A percentile compares a stretch with the other conserved stretches of the same genome.
These are phyloP conservation scores for Pyronema domesticum DNA, from an alignment of 495 filamentous ascomycete genomes.

Conservation along the genomic window DNA sequence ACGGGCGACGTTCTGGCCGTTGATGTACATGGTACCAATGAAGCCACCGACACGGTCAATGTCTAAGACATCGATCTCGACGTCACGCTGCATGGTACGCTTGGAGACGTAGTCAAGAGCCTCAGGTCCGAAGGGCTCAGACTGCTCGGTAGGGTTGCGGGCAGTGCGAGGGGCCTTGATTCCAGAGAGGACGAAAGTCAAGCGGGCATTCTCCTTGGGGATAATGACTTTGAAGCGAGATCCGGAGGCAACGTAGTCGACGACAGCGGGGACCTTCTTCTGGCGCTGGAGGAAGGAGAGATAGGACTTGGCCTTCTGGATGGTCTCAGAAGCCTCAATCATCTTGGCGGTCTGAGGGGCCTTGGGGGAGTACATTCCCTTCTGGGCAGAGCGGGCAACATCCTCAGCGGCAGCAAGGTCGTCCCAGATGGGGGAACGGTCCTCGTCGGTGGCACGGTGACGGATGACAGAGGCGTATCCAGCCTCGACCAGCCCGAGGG, in stretches of 20 bases:
- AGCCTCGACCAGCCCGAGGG: conserved; percentile 66
- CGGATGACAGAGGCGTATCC: conserved; percentile 86
- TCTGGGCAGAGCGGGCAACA: conserved; percentile 52
- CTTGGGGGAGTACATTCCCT: conserved; percentile 89
- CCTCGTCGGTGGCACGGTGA: conserved; percentile 79
- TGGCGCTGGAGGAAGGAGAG: conserved; percentile 70
- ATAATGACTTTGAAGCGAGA: conserved; percentile 87
- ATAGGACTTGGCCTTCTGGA: conserved; percentile 90
- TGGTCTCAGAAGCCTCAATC: conserved; percentile 73
- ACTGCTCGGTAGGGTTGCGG: conserved; percentile 57
- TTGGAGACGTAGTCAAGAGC: conserved; percentile 77
- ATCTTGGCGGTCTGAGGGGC: conserved; percentile 59
- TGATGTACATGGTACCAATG: conserved; percentile 84
- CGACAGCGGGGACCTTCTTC: conserved; percentile 79
- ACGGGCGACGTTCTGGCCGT: conserved; percentile 93
- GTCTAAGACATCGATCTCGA: conserved; percentile 88
- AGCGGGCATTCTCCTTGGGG: conserved; percentile 79
- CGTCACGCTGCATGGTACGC: conserved; percentile 82
- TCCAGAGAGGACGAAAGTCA: conserved; percentile 87
- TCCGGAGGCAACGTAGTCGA: conserved; percentile 93
- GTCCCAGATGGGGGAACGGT: conserved; percentile 85
- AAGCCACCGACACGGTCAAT: conserved; percentile 94
- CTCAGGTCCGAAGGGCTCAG: conserved; percentile 89
- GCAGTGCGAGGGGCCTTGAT: conserved; percentile 84
- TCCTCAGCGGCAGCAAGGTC: conserved; percentile 80